These are phyloP conservation scores for Ascochyta lentis DNA, from an alignment of 2,329 filamentous ascomycete species.

Conservation along the genomic window DNA sequence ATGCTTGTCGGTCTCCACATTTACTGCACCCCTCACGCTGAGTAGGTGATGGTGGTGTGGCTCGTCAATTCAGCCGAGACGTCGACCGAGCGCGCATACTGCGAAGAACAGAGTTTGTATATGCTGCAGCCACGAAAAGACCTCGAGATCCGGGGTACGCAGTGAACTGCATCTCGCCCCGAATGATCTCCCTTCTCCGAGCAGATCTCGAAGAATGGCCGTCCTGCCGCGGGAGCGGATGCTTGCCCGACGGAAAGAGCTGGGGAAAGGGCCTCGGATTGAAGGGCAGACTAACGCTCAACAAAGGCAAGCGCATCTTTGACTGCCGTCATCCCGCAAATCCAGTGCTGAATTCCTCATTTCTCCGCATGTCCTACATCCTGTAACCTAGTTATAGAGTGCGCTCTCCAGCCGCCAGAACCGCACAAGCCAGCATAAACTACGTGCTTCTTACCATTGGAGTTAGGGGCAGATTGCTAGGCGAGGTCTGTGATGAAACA, in stretches of 20 bases:
- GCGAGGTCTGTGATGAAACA: slow-evolving; percentile 18
- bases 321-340: slow-evolving; percentile 29
- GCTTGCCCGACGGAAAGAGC: slow-evolving; percentile 31
- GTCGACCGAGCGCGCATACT: background rate
- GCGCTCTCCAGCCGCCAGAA: slow-evolving; percentile 22
- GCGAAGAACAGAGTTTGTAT: background rate
- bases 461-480: slow-evolving; percentile 10
- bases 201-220: slow-evolving; percentile 26
- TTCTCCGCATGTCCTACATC: slow-evolving; percentile 30
- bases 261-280: slow-evolving; percentile 17
- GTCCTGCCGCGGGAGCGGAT: slow-evolving; percentile 14
- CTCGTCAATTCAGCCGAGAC: background rate
- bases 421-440: slow-evolving; percentile 3
- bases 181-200: slow-evolving; percentile 33
- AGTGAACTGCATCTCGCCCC: slow-evolving; percentile 3
- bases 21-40: slow-evolving; percentile 11
- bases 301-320: slow-evolving; percentile 15
- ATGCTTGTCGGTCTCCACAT: slow-evolving; percentile 1
- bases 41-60: background rate
- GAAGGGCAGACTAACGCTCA: slow-evolving; percentile 4
- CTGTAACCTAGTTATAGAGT: background rate
- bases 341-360: slow-evolving; percentile 15
- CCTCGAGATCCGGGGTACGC: background rate
- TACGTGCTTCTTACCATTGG: slow-evolving; percentile 11
- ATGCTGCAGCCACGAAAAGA: background rate